Conservation (phyloP, 1,284 basidiomycete genomes). For the Melampsora larici-populina region DNA sequence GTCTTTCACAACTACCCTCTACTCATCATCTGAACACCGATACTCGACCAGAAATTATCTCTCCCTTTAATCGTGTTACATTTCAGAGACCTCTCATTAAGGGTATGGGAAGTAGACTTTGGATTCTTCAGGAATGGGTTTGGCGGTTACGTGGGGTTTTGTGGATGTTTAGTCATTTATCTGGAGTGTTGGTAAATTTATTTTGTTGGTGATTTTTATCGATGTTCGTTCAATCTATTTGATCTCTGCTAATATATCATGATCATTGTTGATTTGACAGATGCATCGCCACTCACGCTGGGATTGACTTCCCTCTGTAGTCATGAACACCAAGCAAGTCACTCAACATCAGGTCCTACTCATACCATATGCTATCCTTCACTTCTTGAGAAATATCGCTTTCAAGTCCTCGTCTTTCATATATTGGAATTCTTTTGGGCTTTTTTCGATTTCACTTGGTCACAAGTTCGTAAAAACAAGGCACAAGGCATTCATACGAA, state of each 20-base stretch:
- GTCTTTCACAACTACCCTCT: conserved; percentile 3
- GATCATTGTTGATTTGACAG: neutral
- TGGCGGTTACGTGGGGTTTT: conserved; percentile 24
- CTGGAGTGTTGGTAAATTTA: conserved; percentile 20
- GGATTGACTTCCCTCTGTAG: neutral
- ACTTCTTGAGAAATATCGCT: neutral
- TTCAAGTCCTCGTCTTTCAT: neutral
- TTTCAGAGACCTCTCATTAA: neutral
- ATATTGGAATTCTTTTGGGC: conserved; percentile 18
- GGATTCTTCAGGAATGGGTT: conserved; percentile 36
- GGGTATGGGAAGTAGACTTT: conserved; percentile 37
- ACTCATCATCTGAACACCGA: neutral
- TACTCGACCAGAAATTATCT: neutral
- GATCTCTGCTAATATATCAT: neutral
- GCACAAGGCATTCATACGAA: conserved; percentile 39
- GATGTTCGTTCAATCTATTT: neutral
- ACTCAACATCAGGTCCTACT: neutral
- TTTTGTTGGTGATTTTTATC: conserved; percentile 27
- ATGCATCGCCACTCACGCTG: neutral
- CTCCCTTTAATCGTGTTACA: neutral
- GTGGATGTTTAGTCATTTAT: conserved; percentile 24
- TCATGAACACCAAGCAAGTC: neutral
- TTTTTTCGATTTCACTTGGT: conserved; percentile 41
- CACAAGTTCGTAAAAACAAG: conserved; percentile 36
- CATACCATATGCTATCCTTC: neutral